Evolutionary conservation across 768 basidiomycete genomes (phyloP), one percentile per base, ranked within the genome.

Genomic region (Pisolithus albus): DNA sequence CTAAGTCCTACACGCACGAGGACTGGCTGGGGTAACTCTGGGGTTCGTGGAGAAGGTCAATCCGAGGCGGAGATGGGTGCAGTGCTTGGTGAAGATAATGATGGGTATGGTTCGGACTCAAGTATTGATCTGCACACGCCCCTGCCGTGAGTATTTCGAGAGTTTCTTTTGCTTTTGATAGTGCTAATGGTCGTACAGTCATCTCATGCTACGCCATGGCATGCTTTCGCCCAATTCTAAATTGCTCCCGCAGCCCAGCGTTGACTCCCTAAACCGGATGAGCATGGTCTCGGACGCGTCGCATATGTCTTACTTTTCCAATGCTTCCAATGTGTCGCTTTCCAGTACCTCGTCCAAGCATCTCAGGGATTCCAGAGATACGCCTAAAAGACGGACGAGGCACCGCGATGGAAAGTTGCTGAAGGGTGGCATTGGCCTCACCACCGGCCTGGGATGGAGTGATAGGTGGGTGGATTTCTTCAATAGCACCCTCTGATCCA

Each of bases 381-480:
- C 82, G 0, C 74, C 73, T 0, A 73, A 68, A 58, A 69, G 84
- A 36, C 68, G 82, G 30, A 73, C 75, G 1, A 69, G 84, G 24
- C 84, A 86, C 63, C 76, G 83, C 2, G 83, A 86, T 58, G 83
- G 83, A 0, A 68, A 65, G 32, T 52, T 80, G 16, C 66, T 86
- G 50, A 64, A 70, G 45, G 84, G 82, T 1, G 84, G 84, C 2
- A 75, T 86, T 48, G 84, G 84, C 2, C 61, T 86, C 49, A 86
- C 84, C 5, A 86, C 84, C 7, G 84, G 84, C 6, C 65, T 86
- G 13, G 84, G 84, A 0, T 86, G 84, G 84, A 84, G 83, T 58
- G 84, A 86, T 58, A 84, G 82, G 81, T 83, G 34, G 13, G 75
- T 66, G 36, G 38, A 50, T 49, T 47, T 55, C 52, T 52, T 44